Percentiles rank a stretch among this genome's conserved stretches.
These are phyloP conservation scores for Ustilago loliicola DNA, from an alignment of 1,284 basidiomycete genomes.

Conservation along the genomic window DNA sequence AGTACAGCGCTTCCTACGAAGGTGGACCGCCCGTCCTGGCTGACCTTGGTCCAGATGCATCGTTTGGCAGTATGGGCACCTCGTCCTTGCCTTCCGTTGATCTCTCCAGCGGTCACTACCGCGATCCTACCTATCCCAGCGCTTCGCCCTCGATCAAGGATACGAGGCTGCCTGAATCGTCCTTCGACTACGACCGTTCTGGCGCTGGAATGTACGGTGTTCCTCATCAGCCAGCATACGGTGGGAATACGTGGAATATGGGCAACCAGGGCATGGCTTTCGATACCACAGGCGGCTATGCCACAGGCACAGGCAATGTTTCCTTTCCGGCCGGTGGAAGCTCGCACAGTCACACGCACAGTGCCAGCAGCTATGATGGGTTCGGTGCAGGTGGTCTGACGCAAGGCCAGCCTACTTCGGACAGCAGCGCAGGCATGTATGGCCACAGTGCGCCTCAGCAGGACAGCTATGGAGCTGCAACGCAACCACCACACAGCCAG, in stretches of 20 bases:
- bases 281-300: slow-evolving; percentile 21
- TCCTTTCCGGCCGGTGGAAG: slow-evolving; percentile 22
- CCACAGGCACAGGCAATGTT: slow-evolving; percentile 7
- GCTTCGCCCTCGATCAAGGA: slow-evolving; percentile 37
- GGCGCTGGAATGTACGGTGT: slow-evolving; percentile 37
- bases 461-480: slow-evolving; percentile 11
- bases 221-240: slow-evolving; percentile 20
- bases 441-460: slow-evolving; percentile 15
- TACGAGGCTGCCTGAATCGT: slow-evolving; percentile 23
- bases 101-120: slow-evolving; percentile 46
- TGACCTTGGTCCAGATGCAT: slow-evolving; percentile 34
- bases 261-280: slow-evolving; percentile 37
- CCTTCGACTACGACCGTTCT: slow-evolving; percentile 47
- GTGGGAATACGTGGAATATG: slow-evolving; percentile 31
- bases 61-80: slow-evolving; percentile 26
- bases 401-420: slow-evolving; percentile 14
- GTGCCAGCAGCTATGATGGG: slow-evolving; percentile 38
- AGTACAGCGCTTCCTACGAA: slow-evolving; percentile 76
- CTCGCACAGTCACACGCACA: slow-evolving; percentile 33
- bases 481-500: slow-evolving; percentile 27
- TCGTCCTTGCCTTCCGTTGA: slow-evolving; percentile 35
- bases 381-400: slow-evolving; percentile 20
- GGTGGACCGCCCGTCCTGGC: slow-evolving; percentile 39
- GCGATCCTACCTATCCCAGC: slow-evolving; percentile 32
- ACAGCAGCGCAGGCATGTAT: slow-evolving; percentile 13